Conservation (phyloP, 31 red algal species). For the Endocladia muricata region DNA sequence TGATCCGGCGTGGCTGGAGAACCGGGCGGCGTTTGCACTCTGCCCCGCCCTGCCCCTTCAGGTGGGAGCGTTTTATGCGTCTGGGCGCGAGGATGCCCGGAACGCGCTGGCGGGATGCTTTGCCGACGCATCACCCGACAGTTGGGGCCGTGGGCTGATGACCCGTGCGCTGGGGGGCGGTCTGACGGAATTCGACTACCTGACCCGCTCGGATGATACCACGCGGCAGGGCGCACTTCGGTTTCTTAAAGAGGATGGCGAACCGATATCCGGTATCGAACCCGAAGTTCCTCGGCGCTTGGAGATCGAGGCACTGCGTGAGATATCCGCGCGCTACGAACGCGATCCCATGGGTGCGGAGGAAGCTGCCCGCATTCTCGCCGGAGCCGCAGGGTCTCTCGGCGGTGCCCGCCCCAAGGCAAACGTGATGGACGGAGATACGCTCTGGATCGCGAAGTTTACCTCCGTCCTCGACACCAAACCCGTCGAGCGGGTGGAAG, state of each 20-base stretch:
- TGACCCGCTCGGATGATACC: too few relatives aligned
- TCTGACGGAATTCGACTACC: too few relatives aligned
- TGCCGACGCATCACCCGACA: too few relatives aligned
- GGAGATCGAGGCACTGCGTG: neutral
- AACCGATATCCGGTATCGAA: slow-evolving; percentile 1
- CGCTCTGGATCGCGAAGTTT: neutral
- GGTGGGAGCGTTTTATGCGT: too few relatives aligned
- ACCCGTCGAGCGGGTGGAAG: neutral
- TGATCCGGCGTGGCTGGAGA: too few relatives aligned
- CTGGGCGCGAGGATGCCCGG: too few relatives aligned
- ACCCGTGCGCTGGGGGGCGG: too few relatives aligned
- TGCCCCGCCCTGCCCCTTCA: too few relatives aligned
- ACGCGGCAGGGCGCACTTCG: too few relatives aligned
- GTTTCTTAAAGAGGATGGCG: neutral
- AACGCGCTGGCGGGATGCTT: too few relatives aligned
- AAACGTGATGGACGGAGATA: neutral
- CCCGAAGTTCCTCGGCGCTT: neutral
- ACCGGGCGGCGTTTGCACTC: too few relatives aligned
- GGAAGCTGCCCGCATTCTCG: neutral
- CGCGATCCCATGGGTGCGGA: neutral
- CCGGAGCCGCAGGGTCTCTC: neutral
- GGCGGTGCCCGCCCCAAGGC: neutral
- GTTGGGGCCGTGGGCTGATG: too few relatives aligned
- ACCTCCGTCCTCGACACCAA: neutral
- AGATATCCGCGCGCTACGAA: slow-evolving; percentile 1